Conservation (phyloP, 768 basidiomycete genomes). For the Phlebiopsis flavidoalba region DNA sequence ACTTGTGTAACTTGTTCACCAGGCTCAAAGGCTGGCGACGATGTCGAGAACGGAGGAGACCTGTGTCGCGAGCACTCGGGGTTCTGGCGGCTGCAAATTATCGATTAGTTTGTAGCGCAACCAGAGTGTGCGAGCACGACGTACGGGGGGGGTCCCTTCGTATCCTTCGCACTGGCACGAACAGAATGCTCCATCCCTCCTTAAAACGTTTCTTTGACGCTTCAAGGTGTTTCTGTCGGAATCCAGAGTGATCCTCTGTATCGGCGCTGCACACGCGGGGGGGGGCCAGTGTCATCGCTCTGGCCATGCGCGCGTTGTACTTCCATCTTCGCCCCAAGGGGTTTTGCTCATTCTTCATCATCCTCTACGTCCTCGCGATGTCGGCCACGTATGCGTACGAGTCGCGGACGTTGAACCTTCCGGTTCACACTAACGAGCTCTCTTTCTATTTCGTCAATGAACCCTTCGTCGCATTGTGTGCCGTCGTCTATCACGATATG, state of each 20-base stretch:
- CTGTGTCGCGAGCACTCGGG: neutral
- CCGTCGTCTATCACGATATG: neutral
- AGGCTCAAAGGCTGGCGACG: neutral
- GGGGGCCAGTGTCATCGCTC: no score
- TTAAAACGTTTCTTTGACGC: no score
- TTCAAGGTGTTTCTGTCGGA: neutral
- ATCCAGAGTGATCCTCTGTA: neutral
- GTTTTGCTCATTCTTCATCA: neutral
- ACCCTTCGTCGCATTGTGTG: neutral
- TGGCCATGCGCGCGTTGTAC: neutral
- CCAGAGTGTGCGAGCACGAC: neutral
- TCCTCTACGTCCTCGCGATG: neutral
- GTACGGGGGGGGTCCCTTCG: neutral
- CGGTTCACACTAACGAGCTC: neutral
- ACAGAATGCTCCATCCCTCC: neutral
- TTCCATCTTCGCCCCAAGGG: neutral
- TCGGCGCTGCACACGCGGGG: neutral
- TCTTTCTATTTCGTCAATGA: neutral
- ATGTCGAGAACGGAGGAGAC: neutral
- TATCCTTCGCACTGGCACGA: neutral
- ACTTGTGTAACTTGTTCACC: neutral
- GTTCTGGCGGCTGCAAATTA: neutral
- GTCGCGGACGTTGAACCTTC: no score
- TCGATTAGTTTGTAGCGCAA: neutral
- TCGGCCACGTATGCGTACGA: no score